Base-by-base conservation (phyloP, 345 rosid species). In the Mercurialis annua region DNA sequence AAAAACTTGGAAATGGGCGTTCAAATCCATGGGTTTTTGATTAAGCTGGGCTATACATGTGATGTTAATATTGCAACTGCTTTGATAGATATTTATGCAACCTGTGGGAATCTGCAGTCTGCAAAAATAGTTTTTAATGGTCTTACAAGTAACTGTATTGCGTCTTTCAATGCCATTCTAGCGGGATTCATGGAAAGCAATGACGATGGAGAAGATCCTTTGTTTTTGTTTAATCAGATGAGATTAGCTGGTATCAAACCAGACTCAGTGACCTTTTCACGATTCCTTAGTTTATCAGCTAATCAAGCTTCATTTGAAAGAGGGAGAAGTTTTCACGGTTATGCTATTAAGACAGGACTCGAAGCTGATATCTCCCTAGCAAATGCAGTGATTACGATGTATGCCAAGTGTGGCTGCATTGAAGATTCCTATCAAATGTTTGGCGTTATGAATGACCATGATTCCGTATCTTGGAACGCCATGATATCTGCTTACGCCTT, bases 391-490 rank as follows among this genome's bases (percentile, higher is more conserved):
- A 61, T 80, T 43, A 71, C 77, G 27, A 71, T 72, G 73, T 75
- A 81, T 67, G 77, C 84, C 56, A 77, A 77, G 69, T 77, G 77
- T 72, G 81, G 75, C 38, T 57, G 52, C 29, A 43, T 71, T 59
- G 71, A 40, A 48, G 68, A 65, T 44, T 75, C 77, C 18, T 48
- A 52, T 71, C 67, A 20, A 59, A 53, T 53, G 21, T 77, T 80
- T 59, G 63, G 43, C 53, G 51, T 50, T 27, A 59, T 73, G 69
- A 64, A 60, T 36, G 5, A 10, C 26, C 59, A 46, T 42, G 71
- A 77, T 66, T 30, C 46, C 20, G 62, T 80, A 24, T 80, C 83
- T 43, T 80, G 83, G 80, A 80, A 80, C 67, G 76, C 74, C 43
- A 66, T 76, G 17, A 60, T 80, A 55, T 80, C 76, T 30, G 76